Evolutionary conservation across 1,284 basidiomycete species (phyloP).

Genomic region (Irpex sp.): DNA sequence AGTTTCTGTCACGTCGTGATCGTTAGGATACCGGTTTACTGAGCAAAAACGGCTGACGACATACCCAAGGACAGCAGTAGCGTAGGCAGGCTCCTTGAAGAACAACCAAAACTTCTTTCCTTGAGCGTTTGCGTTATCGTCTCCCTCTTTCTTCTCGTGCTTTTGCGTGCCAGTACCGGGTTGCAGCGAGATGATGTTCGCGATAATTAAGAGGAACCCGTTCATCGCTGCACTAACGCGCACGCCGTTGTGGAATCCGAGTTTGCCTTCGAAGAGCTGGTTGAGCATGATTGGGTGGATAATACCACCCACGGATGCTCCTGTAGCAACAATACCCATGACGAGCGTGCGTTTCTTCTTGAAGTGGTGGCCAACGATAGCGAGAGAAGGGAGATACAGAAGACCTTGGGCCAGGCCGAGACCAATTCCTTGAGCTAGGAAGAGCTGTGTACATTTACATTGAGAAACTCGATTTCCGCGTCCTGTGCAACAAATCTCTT

Average conservation of each 20-base stretch:
- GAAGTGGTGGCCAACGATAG: slow-evolving; percentile 47
- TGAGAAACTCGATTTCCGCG: not conserved
- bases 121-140: slow-evolving; percentile 33
- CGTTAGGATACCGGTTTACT: not conserved
- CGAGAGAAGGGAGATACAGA: slow-evolving; percentile 49
- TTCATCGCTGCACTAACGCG: slow-evolving; percentile 37
- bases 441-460: slow-evolving; percentile 31
- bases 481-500: slow-evolving; percentile 6
- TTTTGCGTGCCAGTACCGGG: slow-evolving; percentile 26
- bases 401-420: slow-evolving; percentile 47
- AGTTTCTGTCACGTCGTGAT: not conserved
- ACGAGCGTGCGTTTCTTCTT: slow-evolving; percentile 41
- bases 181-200: slow-evolving; percentile 39
- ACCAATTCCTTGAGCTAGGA: slow-evolving; percentile 49
- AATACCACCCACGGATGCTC: slow-evolving; percentile 46
- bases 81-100: slow-evolving; percentile 29
- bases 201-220: slow-evolving; percentile 33
- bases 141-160: slow-evolving; percentile 5
- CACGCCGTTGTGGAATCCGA: slow-evolving; percentile 39
- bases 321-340: slow-evolving; percentile 47
- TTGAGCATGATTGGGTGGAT: slow-evolving; percentile 51
- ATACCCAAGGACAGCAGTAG: slow-evolving; percentile 40
- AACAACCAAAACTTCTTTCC: slow-evolving; percentile 10
- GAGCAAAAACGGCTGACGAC: slow-evolving; percentile 10
- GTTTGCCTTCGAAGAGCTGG: slow-evolving; percentile 19